Conservation (phyloP, 192 early-diverging fungal species). For the Dissophora ornata region DNA sequence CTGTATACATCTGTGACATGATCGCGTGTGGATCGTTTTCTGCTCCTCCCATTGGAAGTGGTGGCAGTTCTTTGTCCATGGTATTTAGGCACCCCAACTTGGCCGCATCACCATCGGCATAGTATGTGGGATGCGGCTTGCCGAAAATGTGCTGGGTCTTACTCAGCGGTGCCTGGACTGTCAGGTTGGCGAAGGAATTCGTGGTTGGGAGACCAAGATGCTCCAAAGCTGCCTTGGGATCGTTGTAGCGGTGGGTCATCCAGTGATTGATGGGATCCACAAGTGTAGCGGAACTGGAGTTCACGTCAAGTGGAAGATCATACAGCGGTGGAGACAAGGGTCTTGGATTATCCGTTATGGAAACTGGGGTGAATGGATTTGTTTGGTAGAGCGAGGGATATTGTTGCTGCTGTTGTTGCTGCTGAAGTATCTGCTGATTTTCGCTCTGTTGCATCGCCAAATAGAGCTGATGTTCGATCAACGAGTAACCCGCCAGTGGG, state of each 20-base stretch:
- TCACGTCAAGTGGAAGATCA: neutral
- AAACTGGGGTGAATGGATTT: neutral
- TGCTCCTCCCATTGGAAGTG: neutral
- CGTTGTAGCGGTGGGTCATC: conserved; percentile 13
- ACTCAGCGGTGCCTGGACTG: too few relatives aligned
- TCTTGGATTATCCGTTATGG: neutral
- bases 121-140: neutral
- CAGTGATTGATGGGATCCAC: conserved; percentile 19
- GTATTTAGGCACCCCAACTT: too few relatives aligned
- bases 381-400: neutral
- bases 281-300: conserved; percentile 18
- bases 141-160: neutral
- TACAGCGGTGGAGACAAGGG: neutral
- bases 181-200: too few relatives aligned
- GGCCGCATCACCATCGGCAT: too few relatives aligned
- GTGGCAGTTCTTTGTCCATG: conserved; percentile 21
- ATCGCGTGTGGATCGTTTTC: conserved; percentile 3
- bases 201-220: too few relatives aligned
- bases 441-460: neutral
- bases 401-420: conserved; percentile 10
- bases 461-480: conserved; percentile 15
- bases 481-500: neutral
- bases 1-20: conserved; percentile 11
- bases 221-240: neutral
- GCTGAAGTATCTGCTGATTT: conserved; percentile 1